These are phyloP conservation scores for Echinochloa phyllopogon DNA, from an alignment of 176 grass and related monocot species.

Conservation along the genomic window DNA sequence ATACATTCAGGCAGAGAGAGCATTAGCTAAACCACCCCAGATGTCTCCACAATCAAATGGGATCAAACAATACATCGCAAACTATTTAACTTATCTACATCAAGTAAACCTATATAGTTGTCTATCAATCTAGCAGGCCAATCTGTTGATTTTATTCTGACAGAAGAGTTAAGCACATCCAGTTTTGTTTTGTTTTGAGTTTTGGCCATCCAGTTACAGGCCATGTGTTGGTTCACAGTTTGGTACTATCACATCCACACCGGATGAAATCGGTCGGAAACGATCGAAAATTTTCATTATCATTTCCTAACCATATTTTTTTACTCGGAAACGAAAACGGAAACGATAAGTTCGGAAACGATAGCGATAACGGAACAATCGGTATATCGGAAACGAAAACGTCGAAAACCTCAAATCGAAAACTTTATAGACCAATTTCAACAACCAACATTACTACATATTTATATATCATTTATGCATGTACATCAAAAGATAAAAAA, in stretches of 20 bases:
- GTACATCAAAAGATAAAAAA: too few relatives aligned
- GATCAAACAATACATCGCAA: background rate
- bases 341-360: too few relatives aligned
- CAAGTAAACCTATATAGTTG: background rate
- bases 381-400: too few relatives aligned
- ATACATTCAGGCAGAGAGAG: background rate
- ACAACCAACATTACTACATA: too few relatives aligned
- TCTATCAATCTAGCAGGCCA: background rate
- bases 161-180: background rate
- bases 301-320: too few relatives aligned
- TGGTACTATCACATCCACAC: background rate
- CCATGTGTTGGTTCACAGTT: background rate
- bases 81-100: background rate
- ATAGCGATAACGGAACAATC: too few relatives aligned
- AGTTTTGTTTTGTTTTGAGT: slow-evolving; percentile 3
- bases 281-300: too few relatives aligned
- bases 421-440: too few relatives aligned
- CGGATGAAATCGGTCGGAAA: too few relatives aligned
- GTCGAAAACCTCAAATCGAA: too few relatives aligned
- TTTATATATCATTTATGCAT: too few relatives aligned
- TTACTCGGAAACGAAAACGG: too few relatives aligned
- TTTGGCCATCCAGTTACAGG: slow-evolving; percentile 18
- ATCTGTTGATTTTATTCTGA: slow-evolving; percentile 12
- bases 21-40: background rate
- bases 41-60: slow-evolving; percentile 19